Base-by-base conservation (phyloP, 2,329 filamentous ascomycete genomes). In the Neodidymelliopsis sp. region DNA sequence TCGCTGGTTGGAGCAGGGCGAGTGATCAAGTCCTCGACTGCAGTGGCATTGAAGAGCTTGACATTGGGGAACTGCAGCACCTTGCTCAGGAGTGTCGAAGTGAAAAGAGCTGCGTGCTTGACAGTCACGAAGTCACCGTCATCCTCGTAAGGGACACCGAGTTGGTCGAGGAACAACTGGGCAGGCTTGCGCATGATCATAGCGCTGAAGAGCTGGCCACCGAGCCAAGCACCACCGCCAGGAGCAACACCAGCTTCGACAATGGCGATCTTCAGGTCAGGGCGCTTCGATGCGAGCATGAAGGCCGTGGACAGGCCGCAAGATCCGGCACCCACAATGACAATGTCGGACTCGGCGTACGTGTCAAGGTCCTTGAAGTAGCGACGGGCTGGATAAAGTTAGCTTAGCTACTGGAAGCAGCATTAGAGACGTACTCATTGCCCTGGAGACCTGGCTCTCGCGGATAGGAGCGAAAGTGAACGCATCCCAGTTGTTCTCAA, bases 131-230 rank as follows among this genome's bases (percentile, higher is more conserved):
- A 94, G 76, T 89, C 83, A 41, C 89, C 89, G 67, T 96, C 91
- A 56, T 96, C 90, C 66, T 96, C 92, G 69, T 87, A 96, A 0
- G 89, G 86, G 6, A 96, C 86, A 49, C 89, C 90, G 12, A 96
- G 75, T 66, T 95, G 90, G 30, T 82, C 79, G 49, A 96, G 79
- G 79, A 96, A 96, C 46, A 83, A 83, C 69, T 96, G 89, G 42
- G 91, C 91, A 10, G 92, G 91, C 80, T 94, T 95, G 66, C 91
- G 88, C 87, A 97, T 91, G 37, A 96, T 83, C 91, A 96, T 96
- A 69, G 91, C 91, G 53, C 86, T 90, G 84, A 97, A 96, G 49
- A 96, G 88, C 79, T 96, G 92, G 13, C 91, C 91, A 49, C 92
- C 92, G 34, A 96, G 85, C 91, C 91, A 96, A 54, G 91, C 91